Conservation (phyloP, 2,329 filamentous ascomycete species). For the Phyllosticta citriasiana region DNA sequence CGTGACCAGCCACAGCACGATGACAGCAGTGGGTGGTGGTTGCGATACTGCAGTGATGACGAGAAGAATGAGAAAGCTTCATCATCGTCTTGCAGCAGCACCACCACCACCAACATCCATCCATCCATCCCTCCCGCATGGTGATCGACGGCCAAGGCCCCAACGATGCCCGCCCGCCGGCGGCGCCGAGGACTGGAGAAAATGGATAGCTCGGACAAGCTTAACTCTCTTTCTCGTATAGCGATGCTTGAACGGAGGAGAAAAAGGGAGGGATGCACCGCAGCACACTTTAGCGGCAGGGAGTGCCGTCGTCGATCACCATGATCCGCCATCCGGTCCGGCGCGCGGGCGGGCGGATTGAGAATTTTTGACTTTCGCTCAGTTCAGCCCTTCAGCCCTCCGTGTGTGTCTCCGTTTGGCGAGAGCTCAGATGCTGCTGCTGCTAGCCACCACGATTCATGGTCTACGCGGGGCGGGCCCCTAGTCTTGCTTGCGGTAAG, state of each 20-base stretch:
- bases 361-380: background rate
- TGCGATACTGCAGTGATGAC: too few species aligned
- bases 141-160: background rate
- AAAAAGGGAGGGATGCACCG: too few species aligned
- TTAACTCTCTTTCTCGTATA: background rate
- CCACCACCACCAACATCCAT: too few species aligned
- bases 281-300: too few species aligned
- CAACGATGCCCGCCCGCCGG: background rate
- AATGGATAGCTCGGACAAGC: background rate
- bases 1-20: too few species aligned
- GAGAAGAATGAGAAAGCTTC: too few species aligned
- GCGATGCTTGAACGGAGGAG: background rate
- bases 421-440: background rate
- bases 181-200: background rate
- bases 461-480: background rate
- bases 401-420: too few species aligned
- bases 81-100: too few species aligned
- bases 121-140: too few species aligned
- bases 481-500: background rate
- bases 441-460: background rate
- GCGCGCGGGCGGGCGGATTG: background rate
- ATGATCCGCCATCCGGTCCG: background rate
- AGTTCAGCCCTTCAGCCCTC: background rate
- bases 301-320: background rate
- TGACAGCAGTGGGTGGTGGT: too few species aligned